Base-by-base conservation (phyloP, 2,329 filamentous ascomycete genomes). In the Pseudogymnoascus sp. region DNA sequence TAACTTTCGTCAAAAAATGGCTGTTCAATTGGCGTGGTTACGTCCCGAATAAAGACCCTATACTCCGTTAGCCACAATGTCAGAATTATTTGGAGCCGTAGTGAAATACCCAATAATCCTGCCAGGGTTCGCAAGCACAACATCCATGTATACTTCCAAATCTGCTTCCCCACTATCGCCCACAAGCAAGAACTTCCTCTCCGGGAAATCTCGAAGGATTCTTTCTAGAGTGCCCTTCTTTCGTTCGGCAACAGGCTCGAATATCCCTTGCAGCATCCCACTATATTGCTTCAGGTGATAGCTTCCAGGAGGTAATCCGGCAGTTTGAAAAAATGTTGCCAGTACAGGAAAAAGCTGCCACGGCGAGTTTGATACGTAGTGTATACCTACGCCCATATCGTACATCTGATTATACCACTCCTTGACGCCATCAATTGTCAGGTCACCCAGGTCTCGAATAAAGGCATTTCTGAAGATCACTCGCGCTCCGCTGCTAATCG, bases 321-420 rank as follows among this genome's bases (percentile, higher is more conserved):
- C 88, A 38, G 87, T 74, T 64, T 85, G 84, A 71, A 97, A 95
- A 71, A 88, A 99, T 59, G 83, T 90, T 4, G 89, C 87, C 9
- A 99, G 76, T 2, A 97, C 84, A 0, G 94, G 94, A 67, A 90
- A 99, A 5, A 99, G 80, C 71, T 99, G 95, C 95, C 95, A 99
- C 0, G 94, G 94, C 57, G 92, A 95, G 73, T 99, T 99, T n/a
- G 94, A 99, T 65, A 96, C 95, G 72, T 99, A 99, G 71, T 99
- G 95, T 58, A 99, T 81, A 67, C 85, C 83, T 21, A 97, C 92
- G 15, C 92, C 91, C 75, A 92, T 83, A 18, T 84, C 78, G 37
- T 88, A 81, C 74, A 99, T 79, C 18, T 79, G 79, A 34, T 78
- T 83, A 70, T 97, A 99, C 92, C 94, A 97, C 63, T 95, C 90